These are phyloP conservation scores for Euphorbia tirucalli DNA, from an alignment of 345 rosid genomes.

Conservation along the genomic window DNA sequence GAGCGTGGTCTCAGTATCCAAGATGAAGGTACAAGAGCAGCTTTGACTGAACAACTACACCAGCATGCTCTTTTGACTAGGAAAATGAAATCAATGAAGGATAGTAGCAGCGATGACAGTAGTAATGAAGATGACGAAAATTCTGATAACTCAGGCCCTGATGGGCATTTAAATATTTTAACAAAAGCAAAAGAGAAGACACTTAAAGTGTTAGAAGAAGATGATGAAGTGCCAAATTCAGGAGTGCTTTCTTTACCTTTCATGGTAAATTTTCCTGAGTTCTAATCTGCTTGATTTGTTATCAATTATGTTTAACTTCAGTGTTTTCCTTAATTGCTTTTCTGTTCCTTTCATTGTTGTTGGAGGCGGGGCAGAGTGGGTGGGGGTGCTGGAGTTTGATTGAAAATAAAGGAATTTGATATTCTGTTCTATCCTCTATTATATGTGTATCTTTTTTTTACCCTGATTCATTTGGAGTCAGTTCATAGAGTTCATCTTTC, in stretches of 20 bases:
- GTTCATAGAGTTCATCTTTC: neutral
- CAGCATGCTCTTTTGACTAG: constrained; percentile 71
- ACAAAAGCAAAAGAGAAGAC: constrained; percentile 76
- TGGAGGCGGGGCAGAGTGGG: neutral
- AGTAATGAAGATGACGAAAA: constrained; percentile 48
- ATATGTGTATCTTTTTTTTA: neutral
- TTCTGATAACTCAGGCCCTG: constrained; percentile 47
- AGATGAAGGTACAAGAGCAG: constrained; percentile 83
- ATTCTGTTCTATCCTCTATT: neutral
- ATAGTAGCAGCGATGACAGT: constrained; percentile 62
- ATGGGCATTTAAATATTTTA: constrained; percentile 50
- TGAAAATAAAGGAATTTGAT: neutral
- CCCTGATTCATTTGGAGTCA: neutral
- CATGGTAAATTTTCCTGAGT: constrained; percentile 53
- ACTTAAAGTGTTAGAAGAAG: constrained; percentile 54
- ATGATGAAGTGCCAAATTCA: constrained; percentile 57
- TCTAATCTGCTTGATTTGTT: too few relatives aligned
- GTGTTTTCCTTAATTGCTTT: neutral
- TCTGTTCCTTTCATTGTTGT: neutral
- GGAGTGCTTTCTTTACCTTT: constrained; percentile 91
- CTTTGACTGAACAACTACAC: constrained; percentile 81
- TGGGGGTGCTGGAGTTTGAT: neutral
- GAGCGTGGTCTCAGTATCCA: constrained; percentile 67
- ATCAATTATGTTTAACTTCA: too few relatives aligned
- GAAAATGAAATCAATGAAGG: constrained; percentile 72